phyloP scores from a whole-genome alignment of 352 stramenopile species.

The Phytophthora aleatoria region DNA sequence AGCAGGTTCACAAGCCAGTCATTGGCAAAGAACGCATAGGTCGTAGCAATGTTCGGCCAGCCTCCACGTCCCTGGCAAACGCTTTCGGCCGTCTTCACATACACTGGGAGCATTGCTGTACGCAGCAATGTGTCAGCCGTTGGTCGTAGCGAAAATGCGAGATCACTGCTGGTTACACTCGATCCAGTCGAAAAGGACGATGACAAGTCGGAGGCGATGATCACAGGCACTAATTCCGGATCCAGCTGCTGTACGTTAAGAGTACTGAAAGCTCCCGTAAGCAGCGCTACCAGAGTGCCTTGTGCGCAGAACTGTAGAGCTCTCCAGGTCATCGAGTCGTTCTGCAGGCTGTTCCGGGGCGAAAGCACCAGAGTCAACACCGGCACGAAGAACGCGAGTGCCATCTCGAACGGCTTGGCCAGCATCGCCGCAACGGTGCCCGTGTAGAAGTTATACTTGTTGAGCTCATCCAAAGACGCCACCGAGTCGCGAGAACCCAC shows the following conservation, averaged over 20 bases:
- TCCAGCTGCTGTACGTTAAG: conserved; percentile 47
- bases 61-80: conserved; percentile 32
- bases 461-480: conserved; percentile 25
- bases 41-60: conserved; percentile 37
- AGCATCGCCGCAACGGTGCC: conserved; percentile 40
- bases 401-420: conserved; percentile 50
- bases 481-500: conserved; percentile 31
- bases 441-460: conserved; percentile 62
- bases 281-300: conserved; percentile 30
- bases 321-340: conserved; percentile 49
- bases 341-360: conserved; percentile 41
- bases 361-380: conserved; percentile 48
- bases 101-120: conserved; percentile 34
- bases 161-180: neutral
- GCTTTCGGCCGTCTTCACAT: conserved; percentile 25
- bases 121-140: conserved; percentile 43
- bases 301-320: conserved; percentile 32
- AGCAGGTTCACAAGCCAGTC: conserved; percentile 45
- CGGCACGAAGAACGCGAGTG: conserved; percentile 41
- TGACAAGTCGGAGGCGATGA: conserved; percentile 39
- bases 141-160: conserved; percentile 19
- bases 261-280: conserved; percentile 54
- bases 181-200: conserved; percentile 4
- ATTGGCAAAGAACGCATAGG: conserved; percentile 39
- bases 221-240: conserved; percentile 29